phyloP scores from a whole-genome alignment of 2,329 filamentous ascomycete genomes.

The Albophoma yamanashiensis region DNA sequence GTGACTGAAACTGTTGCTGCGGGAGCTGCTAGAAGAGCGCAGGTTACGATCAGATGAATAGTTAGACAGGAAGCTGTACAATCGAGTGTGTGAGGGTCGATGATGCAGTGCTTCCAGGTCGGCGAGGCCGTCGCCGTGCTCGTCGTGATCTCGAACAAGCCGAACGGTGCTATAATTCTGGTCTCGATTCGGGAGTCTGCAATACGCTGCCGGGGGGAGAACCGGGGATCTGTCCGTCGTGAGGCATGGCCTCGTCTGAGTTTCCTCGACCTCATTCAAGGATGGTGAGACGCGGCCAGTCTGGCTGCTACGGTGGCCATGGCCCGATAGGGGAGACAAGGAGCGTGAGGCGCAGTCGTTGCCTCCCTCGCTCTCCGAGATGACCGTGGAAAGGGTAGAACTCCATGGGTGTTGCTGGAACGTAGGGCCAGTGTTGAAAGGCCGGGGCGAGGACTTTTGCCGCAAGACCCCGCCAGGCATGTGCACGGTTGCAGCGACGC shows the following conservation, averaged over 20 bases:
- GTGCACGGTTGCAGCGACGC: conserved; percentile 14
- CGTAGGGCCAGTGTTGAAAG: neutral
- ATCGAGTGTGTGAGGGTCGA: conserved; percentile 41
- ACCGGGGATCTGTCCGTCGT: neutral
- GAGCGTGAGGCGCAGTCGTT: conserved; percentile 39
- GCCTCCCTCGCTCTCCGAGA: conserved; percentile 48
- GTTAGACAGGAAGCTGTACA: conserved; percentile 40
- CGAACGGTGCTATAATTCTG: conserved; percentile 24
- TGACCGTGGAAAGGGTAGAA: conserved; percentile 52
- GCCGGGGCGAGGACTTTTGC: neutral
- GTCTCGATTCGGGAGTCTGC: conserved; percentile 24
- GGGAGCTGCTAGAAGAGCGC: conserved; percentile 40
- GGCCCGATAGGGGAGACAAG: conserved; percentile 30
- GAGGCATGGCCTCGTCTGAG: conserved; percentile 19
- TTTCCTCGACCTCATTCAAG: conserved; percentile 31
- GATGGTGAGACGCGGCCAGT: conserved; percentile 49
- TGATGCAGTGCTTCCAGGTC: conserved; percentile 44
- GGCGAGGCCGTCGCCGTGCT: conserved; percentile 52
- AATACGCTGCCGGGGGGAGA: conserved; percentile 32
- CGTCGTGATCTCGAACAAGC: conserved; percentile 47
- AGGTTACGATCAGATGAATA: conserved; percentile 40
- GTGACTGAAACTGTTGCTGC: conserved; percentile 32
- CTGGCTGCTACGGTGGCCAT: conserved; percentile 40
- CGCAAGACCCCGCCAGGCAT: conserved; percentile 2
- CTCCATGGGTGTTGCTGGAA: conserved; percentile 46